phyloP scores from a whole-genome alignment of 768 basidiomycete genomes.

The Pleurotus tuber-regium region DNA sequence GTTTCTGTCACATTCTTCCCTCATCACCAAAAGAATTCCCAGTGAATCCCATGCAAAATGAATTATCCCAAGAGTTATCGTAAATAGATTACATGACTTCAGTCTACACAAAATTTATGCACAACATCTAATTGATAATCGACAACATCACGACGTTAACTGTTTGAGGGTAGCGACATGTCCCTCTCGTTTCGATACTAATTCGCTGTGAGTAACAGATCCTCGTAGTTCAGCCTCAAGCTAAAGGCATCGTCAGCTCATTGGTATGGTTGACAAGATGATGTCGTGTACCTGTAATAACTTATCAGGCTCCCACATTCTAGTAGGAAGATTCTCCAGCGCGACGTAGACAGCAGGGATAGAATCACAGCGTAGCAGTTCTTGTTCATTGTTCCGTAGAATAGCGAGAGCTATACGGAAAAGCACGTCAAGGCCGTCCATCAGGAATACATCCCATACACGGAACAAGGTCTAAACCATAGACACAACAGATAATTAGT shows the following conservation, averaged over 20 bases:
- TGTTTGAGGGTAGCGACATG: slow-evolving; percentile 47
- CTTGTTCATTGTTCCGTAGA: slow-evolving; percentile 77
- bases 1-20: too few species aligned
- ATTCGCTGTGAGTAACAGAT: slow-evolving; percentile 50
- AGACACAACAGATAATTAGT: too few species aligned
- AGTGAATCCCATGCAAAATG: too few species aligned
- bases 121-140: too few species aligned
- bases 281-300: slow-evolving; percentile 70
- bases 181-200: slow-evolving; percentile 49
- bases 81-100: too few species aligned
- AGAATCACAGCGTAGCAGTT: slow-evolving; percentile 80
- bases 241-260: slow-evolving; percentile 33
- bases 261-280: neutral
- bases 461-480: slow-evolving; percentile 78
- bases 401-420: slow-evolving; percentile 91
- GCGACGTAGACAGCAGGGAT: slow-evolving; percentile 89
- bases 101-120: too few species aligned
- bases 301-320: slow-evolving; percentile 93
- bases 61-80: too few species aligned
- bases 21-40: too few species aligned
- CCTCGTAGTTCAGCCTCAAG: slow-evolving; percentile 56
- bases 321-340: slow-evolving; percentile 83
- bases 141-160: slow-evolving; percentile 35
- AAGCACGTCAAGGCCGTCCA: slow-evolving; percentile 88
- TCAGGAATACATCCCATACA: slow-evolving; percentile 94